Evolutionary conservation across 768 basidiomycete genomes (phyloP).

Genomic region (Lactarius vividus): DNA sequence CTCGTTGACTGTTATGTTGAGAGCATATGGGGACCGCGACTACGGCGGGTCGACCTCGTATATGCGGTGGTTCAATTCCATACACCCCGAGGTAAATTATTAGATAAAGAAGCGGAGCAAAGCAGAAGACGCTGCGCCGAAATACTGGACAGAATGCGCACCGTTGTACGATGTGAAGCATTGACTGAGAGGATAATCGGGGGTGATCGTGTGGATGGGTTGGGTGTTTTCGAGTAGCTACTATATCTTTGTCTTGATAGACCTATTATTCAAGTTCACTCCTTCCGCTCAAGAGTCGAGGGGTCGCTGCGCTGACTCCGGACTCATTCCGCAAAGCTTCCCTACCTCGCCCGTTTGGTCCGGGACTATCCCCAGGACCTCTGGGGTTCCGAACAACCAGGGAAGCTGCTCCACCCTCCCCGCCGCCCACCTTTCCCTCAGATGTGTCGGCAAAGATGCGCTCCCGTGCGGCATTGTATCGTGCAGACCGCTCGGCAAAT

Average conservation of each 20-base stretch:
- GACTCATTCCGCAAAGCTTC: conserved; percentile 15
- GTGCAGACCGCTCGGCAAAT: conserved; percentile 65
- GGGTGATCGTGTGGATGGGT: conserved; percentile 45
- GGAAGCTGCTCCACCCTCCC: not conserved
- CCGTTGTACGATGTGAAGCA: conserved; percentile 48
- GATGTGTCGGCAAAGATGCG: conserved; percentile 55
- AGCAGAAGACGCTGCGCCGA: conserved; percentile 15
- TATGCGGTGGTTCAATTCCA: conserved; percentile 32
- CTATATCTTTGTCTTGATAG: not conserved
- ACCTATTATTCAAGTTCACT: not conserved
- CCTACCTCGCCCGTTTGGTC: conserved; percentile 1
- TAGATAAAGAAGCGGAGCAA: conserved; percentile 7
- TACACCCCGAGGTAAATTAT: conserved; percentile 7
- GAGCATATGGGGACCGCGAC: conserved; percentile 57
- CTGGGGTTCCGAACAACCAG: conserved; percentile 25
- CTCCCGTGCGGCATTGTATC: conserved; percentile 70
- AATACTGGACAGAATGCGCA: conserved; percentile 38
- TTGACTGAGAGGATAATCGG: conserved; percentile 53
- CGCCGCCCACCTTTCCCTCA: not conserved
- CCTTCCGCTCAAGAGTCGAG: not conserved
- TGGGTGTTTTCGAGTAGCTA: conserved; percentile 19
- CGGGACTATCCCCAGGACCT: conserved; percentile 14
- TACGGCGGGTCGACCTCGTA: conserved; percentile 51
- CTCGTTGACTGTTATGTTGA: conserved; percentile 54
- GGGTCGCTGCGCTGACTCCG: not conserved